Percentiles rank a stretch among this genome's conserved stretches.
Evolutionary conservation across 305 asterid species (phyloP).

Genomic region (Fraxinus albicans): DNA sequence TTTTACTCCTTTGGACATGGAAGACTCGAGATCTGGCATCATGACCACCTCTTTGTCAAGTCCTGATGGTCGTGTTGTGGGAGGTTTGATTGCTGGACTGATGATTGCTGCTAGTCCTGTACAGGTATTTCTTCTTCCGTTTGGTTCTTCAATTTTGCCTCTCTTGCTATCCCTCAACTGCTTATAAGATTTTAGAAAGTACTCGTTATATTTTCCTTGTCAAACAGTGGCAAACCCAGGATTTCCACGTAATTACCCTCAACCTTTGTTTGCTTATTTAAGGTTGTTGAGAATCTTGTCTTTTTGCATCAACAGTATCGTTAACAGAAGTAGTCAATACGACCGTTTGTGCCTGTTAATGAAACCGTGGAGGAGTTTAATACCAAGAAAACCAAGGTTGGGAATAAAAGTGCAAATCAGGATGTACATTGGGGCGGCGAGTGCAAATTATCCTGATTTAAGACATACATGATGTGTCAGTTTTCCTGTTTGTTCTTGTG

Average conservation of each 20-base stretch:
- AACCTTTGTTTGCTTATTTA: background rate
- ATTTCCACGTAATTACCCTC: background rate
- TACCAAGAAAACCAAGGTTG: background rate
- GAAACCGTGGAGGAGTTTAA: background rate
- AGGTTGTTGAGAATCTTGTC: background rate
- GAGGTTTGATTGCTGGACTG: slow-evolving; percentile 69
- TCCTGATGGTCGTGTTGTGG: slow-evolving; percentile 81
- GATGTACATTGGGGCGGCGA: background rate
- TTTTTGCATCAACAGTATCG: background rate
- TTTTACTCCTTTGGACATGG: slow-evolving; percentile 60
- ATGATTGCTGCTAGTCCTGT: slow-evolving; percentile 73
- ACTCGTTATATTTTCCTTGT: background rate
- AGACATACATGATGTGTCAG: background rate
- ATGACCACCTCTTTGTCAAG: slow-evolving; percentile 77
- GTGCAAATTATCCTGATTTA: background rate
- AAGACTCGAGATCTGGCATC: slow-evolving; percentile 60
- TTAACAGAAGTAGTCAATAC: background rate
- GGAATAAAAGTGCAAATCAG: background rate
- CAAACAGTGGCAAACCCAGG: background rate
- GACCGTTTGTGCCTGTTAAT: background rate
- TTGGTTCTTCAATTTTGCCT: background rate
- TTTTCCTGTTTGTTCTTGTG: background rate
- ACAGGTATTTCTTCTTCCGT: slow-evolving; percentile 39
- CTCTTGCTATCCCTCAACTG: background rate
- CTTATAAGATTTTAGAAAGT: background rate